Evolutionary conservation across 1,284 basidiomycete species (phyloP).

Genomic region (Heliocybe sulcata): DNA sequence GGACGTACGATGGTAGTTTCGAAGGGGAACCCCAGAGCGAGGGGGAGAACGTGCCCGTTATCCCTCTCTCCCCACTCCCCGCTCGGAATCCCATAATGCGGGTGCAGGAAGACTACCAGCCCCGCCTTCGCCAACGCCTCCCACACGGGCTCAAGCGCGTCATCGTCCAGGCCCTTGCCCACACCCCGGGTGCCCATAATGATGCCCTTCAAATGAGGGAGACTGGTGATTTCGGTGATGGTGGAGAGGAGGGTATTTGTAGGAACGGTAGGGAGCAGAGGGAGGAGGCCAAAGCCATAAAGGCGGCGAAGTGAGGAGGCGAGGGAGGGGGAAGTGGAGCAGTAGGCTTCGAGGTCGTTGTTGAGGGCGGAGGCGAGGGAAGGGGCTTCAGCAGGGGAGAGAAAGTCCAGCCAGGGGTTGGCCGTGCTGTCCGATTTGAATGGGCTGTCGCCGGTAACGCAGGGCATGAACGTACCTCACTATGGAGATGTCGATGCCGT

Average conservation of each 20-base stretch:
- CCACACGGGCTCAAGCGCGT: slow-evolving; percentile 72
- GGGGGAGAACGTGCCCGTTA: slow-evolving; percentile 81
- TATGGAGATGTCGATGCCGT: slow-evolving; percentile 65
- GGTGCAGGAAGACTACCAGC: slow-evolving; percentile 75
- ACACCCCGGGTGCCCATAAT: slow-evolving; percentile 78
- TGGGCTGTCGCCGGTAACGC: neutral
- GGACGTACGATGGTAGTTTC: slow-evolving; percentile 77
- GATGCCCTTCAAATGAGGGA: slow-evolving; percentile 68
- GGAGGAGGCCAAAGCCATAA: slow-evolving; percentile 81
- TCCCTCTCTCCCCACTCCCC: slow-evolving; percentile 62
- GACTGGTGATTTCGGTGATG: slow-evolving; percentile 55
- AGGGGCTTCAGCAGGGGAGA: slow-evolving; percentile 61
- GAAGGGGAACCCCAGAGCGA: slow-evolving; percentile 83
- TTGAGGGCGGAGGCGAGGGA: slow-evolving; percentile 64
- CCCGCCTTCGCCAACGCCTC: slow-evolving; percentile 57
- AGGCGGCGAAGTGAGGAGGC: slow-evolving; percentile 45
- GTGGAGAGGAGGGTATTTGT: slow-evolving; percentile 49
- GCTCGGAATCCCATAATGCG: slow-evolving; percentile 71
- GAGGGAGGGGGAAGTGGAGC: slow-evolving; percentile 51
- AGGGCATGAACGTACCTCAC: slow-evolving; percentile 38
- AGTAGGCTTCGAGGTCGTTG: slow-evolving; percentile 70
- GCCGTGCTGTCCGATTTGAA: slow-evolving; percentile 44
- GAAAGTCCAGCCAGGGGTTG: slow-evolving; percentile 86
- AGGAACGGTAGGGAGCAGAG: slow-evolving; percentile 63
- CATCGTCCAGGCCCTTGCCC: slow-evolving; percentile 77